Evolutionary conservation across 306 rosid genomes (phyloP), one percentile per base, ranked within the genome.

Genomic region (Herpetospermum pedunculosum): DNA sequence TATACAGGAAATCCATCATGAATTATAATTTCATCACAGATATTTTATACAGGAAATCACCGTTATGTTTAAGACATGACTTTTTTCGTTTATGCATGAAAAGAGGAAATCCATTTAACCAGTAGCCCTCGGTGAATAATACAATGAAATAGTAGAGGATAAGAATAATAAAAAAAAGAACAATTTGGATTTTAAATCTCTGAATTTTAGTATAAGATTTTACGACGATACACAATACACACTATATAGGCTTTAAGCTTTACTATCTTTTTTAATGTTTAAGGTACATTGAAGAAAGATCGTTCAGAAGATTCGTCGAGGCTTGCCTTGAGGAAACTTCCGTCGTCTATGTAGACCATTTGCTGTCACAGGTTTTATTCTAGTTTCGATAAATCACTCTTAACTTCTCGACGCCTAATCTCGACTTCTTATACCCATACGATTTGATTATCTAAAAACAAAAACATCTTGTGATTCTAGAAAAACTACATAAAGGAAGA

Each of bases 251-350:
- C 9, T 35, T 63, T n/a, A 63, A 19, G 70, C 70, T 37, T 18
- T 5, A 13, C 14, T 81, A 68, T 54, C 38, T 44, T 79, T 73
- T 77, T 67, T 58, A 64, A 59, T 54, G 63, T 55, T 78, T 46
- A 81, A 92, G 99, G 96, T 94, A 94, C 84, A 88, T 91, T 77
- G 99, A 94, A 91, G 99, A 94, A 67, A 85, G 97, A 81, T 91
- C 97, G 25, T 94, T 94, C 78, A 88, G 97, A 85, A 94, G 91
- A 87, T 94, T 94, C 73, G 99, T 94, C 54, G 99, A 94, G 85
- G 97, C 99, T 71, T 94, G 99, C 85, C 89, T 94, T 52, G 99
- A 94, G 85, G 99, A 94, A 87, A 88, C 97, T 10, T 86, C 90
- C 60, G 69, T 91, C 54, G 91, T 91, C 78, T 94, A 91, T 70